A percentile compares a stretch with the other conserved stretches of the same genome.
Evolutionary conservation across 176 grass and related monocot genomes (phyloP).

Genomic region (Bothriochloa decipiens): DNA sequence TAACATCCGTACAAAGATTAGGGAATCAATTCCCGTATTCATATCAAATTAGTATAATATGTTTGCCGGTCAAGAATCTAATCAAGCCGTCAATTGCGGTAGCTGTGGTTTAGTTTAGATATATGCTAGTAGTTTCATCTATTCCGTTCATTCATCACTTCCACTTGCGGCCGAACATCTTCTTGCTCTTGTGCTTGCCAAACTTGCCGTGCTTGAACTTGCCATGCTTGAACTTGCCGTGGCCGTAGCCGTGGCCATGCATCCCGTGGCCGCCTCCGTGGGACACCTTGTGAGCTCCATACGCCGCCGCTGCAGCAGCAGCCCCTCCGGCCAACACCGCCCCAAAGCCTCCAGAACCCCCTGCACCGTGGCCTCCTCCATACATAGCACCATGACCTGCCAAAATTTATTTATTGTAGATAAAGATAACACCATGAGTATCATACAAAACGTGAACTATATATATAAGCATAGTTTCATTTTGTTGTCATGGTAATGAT

Average conservation of each 20-base stretch:
- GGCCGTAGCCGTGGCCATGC: conserved; percentile 39
- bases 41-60: background rate
- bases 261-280: conserved; percentile 57
- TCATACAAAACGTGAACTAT: background rate
- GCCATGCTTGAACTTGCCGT: conserved; percentile 69
- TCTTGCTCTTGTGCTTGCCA: conserved; percentile 55
- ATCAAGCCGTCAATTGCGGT: background rate
- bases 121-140: background rate
- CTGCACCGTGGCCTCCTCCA: conserved; percentile 56
- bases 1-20: no score
- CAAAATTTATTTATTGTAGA: background rate
- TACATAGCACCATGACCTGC: conserved; percentile 44
- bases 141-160: conserved; percentile 21
- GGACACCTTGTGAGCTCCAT: conserved; percentile 57
- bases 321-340: conserved; percentile 57
- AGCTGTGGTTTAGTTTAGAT: background rate
- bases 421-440: no score
- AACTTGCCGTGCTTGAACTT: conserved; percentile 72
- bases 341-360: conserved; percentile 49
- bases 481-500: no score
- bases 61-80: background rate
- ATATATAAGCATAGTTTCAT: no score
- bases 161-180: conserved; percentile 54
- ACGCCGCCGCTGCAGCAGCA: conserved; percentile 41
- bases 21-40: background rate